Evolutionary conservation across 305 asterid genomes (phyloP), one percentile per base, ranked within the genome.

Genomic region (Fraxinus velutina): DNA sequence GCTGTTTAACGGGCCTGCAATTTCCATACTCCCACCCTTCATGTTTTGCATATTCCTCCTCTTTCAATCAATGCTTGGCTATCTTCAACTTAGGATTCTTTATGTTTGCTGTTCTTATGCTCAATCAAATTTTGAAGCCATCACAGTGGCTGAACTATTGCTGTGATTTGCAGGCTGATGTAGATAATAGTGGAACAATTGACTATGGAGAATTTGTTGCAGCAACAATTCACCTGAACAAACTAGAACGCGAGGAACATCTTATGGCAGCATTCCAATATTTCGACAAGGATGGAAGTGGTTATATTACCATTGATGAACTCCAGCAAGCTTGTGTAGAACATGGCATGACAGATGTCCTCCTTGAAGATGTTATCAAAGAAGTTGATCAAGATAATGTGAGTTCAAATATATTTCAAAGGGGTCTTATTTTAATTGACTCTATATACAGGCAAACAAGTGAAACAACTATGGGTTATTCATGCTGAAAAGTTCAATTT

Each of bases 381-480:
- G 92, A 89, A 86, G 92, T 89, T 79, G 92, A 89, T 83, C 92
- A 89, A 70, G 90, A 89, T 75, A 89, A 89, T 33, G 92, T 89
- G 83, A 87, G 92, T 85, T 80, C n/a, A 72, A 21, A 8, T 44
- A 8, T 19, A 66, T 27, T 34, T 15, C 30, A 75, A 60, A 22
- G 36, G 75, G 13, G 17, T 57, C 66, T 78, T 34, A n/a, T 62
- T 36, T 37, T 6, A 42, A 55, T 39, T 55, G 62, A 55, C 3
- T 62, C n/a, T 17, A n/a, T 27, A 50, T 30, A 7, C 9, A 21
- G 73, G 80, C 76, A 39, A 44, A 21, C 42, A 37, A 50, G 30
- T 27, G 30, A 27, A 27, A 27, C 30, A 27, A 27, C 24, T 21
- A 70, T 5, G 73, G 39, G 39, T 24, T 29, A 34, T 13, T 6